Base-by-base conservation (phyloP, 495 filamentous ascomycete species). In the Acidiella bohemica region DNA sequence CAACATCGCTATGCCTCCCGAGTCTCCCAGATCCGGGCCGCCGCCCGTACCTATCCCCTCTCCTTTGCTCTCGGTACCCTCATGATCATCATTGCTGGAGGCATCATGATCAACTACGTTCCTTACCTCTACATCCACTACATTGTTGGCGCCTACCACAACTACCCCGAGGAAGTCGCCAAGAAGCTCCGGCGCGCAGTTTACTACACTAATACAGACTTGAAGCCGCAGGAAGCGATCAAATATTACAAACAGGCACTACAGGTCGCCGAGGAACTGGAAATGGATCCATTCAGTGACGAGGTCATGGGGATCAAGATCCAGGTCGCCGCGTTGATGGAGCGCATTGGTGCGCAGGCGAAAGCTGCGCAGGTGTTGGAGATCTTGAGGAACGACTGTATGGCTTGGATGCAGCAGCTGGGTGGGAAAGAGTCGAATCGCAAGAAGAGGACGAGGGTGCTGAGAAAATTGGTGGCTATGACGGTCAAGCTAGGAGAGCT, bases 251-350 rank as follows among this genome's bases (percentile, higher is more conserved):
- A 72, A 43, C 66, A 76, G 33, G 90, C 88, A 2, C 58, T 96
- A 29, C 62, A 68, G 44, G 65, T 75, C 12, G 83, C 81, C 25
- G 58, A 71, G 14, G 75, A 87, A 53, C 48, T 78, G 29, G 72
- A 73, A 0, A 75, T 99, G 63, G 82, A 95, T 57, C 81, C 81
- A 2, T 90, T 84, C 50, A 82, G 79, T 2, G 81, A 93, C 43
- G 90, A 94, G 52, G 73, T 95, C 11, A 64, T 94, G 33, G 90
- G 90, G 0, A 72, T 99, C 14, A 90, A 83, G 62, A 72, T 94
- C 22, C 76, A 84, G 59, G 58, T 93, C 4, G 77, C 83, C 3
- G 67, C 65, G 11, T 73, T 92, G 65, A 63, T 92, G 47, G 83
- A 94, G 63, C 78, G 80, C 56, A 66, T 78, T 4, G 67, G 76